These are phyloP conservation scores for Euclidium syriacum DNA, from an alignment of 345 rosid species.

Conservation along the genomic window DNA sequence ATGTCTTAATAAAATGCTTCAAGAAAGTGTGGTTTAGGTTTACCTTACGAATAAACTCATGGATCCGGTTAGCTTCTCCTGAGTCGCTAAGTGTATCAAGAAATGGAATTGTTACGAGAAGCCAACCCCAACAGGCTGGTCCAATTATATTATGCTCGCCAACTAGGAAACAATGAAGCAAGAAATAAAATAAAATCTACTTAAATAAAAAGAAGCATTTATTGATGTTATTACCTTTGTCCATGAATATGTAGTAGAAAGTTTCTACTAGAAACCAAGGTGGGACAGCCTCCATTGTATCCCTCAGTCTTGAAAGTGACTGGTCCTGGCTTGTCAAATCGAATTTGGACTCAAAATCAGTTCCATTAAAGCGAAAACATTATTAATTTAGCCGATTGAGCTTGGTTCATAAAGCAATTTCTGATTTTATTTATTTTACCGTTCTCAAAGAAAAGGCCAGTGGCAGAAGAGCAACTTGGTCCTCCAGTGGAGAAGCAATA, in stretches of 20 bases:
- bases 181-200: no score
- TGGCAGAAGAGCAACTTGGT: slow-evolving; percentile 46
- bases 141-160: slow-evolving; percentile 57
- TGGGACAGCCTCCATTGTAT: slow-evolving; percentile 55
- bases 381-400: no score
- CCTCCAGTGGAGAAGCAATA: slow-evolving; percentile 61
- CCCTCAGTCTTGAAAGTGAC: slow-evolving; percentile 36
- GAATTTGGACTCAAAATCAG: no score
- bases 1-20: neutral
- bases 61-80: slow-evolving; percentile 31
- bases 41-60: slow-evolving; percentile 47
- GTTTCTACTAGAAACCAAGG: no score
- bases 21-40: neutral
- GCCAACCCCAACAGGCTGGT: slow-evolving; percentile 63
- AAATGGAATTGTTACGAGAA: slow-evolving; percentile 43
- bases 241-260: slow-evolving; percentile 57
- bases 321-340: no score
- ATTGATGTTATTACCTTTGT: slow-evolving; percentile 34
- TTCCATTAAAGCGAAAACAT: no score
- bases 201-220: no score
- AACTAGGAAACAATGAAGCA: slow-evolving; percentile 14
- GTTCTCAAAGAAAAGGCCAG: slow-evolving; percentile 38
- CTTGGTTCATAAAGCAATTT: neutral
- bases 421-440: slow-evolving; percentile 21
- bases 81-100: slow-evolving; percentile 39